Base-by-base conservation (phyloP, 257 asterid species). In the Penstemon eatonii region DNA sequence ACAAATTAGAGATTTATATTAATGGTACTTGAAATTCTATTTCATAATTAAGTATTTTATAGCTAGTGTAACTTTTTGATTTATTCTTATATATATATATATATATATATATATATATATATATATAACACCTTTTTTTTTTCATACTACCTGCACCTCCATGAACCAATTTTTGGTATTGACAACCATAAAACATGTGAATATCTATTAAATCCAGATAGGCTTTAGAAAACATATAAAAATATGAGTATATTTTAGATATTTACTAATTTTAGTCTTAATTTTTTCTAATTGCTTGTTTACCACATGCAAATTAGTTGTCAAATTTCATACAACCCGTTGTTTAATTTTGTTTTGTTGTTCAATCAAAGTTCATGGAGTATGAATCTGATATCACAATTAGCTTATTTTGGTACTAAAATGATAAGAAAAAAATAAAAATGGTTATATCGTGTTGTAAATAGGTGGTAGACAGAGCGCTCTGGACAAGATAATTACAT, bases 141-240 rank as follows among this genome's bases (percentile, higher is more conserved):
- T 25, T 25, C 2, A 1, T 25, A 25, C 33, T 25, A 25, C 33
- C 1, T 25, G 33, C 33, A 25, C 33, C 2, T 25, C 33, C 33
- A 25, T 25, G 33, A 25, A 12, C 54, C 4, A 9, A 49, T 49
- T 11, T 49, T 10, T 60, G 10, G 38, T 7, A 13, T 60, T 18
- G 19, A 42, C 56, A 45, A 56, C 37, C 40, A 60, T 7, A 42
- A 18, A 12, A 49, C 69, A 64, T 64, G 69, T 64, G 69, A 49
- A 37, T 47, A 12, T 33, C 38, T 37, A 49, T 8, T 33, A 64
- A 12, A 36, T 64, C 58, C 69, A 64, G 69, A 40, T 61, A 6
- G 33, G 1, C 15, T 57, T 5, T 57, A 7, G 2, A 37, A 25
- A 7, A 33, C 11, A 3, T 37, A 56, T 56, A 12, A 59, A 61